Conservation (phyloP, 805 yeast species). For the Kuraishia molischiana region DNA sequence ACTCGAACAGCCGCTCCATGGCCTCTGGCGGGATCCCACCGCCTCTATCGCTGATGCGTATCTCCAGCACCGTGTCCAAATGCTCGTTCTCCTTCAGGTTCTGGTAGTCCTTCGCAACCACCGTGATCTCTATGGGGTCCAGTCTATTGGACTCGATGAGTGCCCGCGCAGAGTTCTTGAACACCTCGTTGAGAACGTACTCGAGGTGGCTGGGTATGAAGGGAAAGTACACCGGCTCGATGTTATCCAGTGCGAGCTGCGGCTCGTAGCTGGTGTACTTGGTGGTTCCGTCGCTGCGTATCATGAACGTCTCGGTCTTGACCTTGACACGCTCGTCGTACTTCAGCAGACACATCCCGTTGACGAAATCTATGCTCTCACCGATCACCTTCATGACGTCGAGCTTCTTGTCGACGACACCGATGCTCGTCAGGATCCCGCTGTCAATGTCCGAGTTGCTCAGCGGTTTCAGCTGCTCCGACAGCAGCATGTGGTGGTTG, state of each 20-base stretch:
- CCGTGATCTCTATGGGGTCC: slow-evolving; percentile 37
- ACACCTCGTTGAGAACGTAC: slow-evolving; percentile 75
- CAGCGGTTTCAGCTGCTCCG: slow-evolving; percentile 23
- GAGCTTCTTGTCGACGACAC: slow-evolving; percentile 57
- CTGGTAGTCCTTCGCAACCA: slow-evolving; percentile 22
- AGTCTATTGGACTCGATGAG: slow-evolving; percentile 58
- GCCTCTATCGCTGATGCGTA: slow-evolving; percentile 79
- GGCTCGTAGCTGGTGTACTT: neutral
- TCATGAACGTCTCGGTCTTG: slow-evolving; percentile 31
- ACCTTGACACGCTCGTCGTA: slow-evolving; percentile 68
- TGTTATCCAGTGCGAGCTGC: slow-evolving; percentile 4
- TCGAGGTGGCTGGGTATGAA: slow-evolving; percentile 85
- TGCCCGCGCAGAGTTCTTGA: slow-evolving; percentile 84
- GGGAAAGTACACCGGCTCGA: slow-evolving; percentile 55
- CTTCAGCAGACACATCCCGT: slow-evolving; percentile 74
- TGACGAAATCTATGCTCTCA: slow-evolving; percentile 63
- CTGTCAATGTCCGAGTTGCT: slow-evolving; percentile 25
- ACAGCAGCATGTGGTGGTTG: slow-evolving; percentile 69
- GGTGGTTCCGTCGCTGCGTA: slow-evolving; percentile 17
- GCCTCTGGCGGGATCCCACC: slow-evolving; percentile 73
- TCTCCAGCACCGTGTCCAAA: slow-evolving; percentile 30
- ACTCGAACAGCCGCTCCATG: slow-evolving; percentile 66
- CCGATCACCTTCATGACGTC: slow-evolving; percentile 54
- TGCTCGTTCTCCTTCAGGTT: neutral
- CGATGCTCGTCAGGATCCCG: slow-evolving; percentile 38